Percentiles rank a stretch among this genome's conserved stretches.
These are phyloP conservation scores for Petrea volubilis DNA, from an alignment of 257 asterid species.

Conservation along the genomic window DNA sequence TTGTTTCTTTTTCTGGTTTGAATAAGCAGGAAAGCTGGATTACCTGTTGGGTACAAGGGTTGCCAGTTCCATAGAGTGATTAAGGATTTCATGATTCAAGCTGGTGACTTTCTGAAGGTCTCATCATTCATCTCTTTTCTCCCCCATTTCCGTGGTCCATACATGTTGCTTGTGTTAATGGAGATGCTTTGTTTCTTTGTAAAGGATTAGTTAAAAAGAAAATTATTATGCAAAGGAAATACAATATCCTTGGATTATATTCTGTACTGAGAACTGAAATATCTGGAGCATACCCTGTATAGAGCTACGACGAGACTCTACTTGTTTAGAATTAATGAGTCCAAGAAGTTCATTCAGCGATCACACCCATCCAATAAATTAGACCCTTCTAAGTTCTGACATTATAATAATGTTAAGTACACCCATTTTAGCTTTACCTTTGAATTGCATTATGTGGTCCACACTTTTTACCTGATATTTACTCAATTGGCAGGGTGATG, in stretches of 20 bases:
- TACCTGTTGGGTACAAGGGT: slow-evolving; percentile 70
- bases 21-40: slow-evolving; percentile 60
- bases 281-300: neutral
- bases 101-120: slow-evolving; percentile 84
- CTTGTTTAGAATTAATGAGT: neutral
- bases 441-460: neutral
- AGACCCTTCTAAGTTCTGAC: neutral
- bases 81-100: slow-evolving; percentile 83
- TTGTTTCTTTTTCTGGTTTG: slow-evolving; percentile 19
- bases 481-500: slow-evolving; percentile 49
- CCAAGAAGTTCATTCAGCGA: too few relatives aligned
- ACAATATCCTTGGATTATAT: neutral
- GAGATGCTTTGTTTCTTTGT: neutral
- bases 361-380: neutral
- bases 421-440: neutral
- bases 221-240: neutral
- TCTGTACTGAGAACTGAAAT: neutral
- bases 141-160: neutral
- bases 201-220: neutral
- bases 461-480: neutral
- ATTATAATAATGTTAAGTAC: too few relatives aligned
- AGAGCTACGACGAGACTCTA: too few relatives aligned
- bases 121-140: neutral
- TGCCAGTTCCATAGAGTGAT: slow-evolving; percentile 82
- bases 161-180: neutral